Percentiles rank a stretch among this genome's conserved stretches.
phyloP scores from a whole-genome alignment of 2,329 filamentous ascomycete genomes.

The Pseudogymnoascus sp. region DNA sequence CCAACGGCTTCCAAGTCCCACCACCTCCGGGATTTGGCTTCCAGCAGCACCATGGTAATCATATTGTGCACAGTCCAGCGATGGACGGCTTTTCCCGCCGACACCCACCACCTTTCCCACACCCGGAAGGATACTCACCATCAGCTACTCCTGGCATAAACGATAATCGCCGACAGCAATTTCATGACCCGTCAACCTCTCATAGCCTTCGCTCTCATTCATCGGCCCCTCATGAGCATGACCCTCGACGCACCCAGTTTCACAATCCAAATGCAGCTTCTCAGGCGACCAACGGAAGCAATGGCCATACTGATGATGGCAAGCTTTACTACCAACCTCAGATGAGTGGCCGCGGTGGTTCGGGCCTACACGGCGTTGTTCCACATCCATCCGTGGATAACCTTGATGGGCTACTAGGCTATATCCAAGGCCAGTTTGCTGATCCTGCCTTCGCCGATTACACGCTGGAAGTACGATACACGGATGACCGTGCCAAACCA shows the following conservation, averaged over 20 bases:
- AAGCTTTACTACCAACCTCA: slow-evolving; percentile 22
- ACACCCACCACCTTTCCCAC: slow-evolving; percentile 25
- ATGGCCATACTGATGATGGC: slow-evolving; percentile 26
- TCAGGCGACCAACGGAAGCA: slow-evolving; percentile 35
- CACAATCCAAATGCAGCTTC: slow-evolving; percentile 34
- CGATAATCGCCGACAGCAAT: slow-evolving; percentile 12
- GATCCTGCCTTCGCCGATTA: slow-evolving; percentile 38
- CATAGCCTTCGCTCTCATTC: slow-evolving; percentile 57
- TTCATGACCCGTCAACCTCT: slow-evolving; percentile 47
- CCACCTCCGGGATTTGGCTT: slow-evolving; percentile 7
- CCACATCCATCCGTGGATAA: slow-evolving; percentile 19
- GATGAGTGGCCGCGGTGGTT: slow-evolving; percentile 16
- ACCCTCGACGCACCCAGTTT: slow-evolving; percentile 21
- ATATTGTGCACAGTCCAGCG: background rate
- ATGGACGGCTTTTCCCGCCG: slow-evolving; percentile 11
- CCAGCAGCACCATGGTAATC: background rate
- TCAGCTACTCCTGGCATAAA: slow-evolving; percentile 24
- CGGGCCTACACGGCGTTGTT: slow-evolving; percentile 14
- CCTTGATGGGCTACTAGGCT: slow-evolving; percentile 33
- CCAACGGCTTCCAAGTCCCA: slow-evolving; percentile 20
- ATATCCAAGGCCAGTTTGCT: slow-evolving; percentile 35
- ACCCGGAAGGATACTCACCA: slow-evolving; percentile 30
- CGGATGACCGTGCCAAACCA: slow-evolving; percentile 33
- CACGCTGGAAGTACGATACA: slow-evolving; percentile 39
- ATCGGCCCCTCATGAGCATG: slow-evolving; percentile 41